phyloP scores from a whole-genome alignment of 2,329 filamentous ascomycete genomes.

The Ascochyta lentis region DNA sequence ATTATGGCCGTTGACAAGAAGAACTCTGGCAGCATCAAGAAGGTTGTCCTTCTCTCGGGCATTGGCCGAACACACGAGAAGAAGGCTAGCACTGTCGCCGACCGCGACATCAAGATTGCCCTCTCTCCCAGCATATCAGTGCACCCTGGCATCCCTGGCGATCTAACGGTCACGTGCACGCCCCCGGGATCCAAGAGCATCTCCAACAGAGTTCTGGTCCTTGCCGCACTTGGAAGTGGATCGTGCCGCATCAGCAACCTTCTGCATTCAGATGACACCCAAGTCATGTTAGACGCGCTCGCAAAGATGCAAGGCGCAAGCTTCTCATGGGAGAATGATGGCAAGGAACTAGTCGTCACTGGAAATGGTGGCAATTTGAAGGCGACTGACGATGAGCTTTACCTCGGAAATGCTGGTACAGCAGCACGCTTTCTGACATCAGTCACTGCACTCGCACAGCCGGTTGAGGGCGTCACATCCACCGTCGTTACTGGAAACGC shows the following conservation, averaged over 20 bases:
- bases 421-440: conserved; percentile 95
- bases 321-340: conserved; percentile 92
- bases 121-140: conserved; percentile 81
- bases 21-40: conserved; percentile 94
- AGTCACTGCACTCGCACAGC: conserved; percentile 81
- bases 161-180: conserved; percentile 74
- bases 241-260: conserved; percentile 89
- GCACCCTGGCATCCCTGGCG: conserved; percentile 71
- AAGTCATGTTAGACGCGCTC: conserved; percentile 96
- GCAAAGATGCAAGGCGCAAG: conserved; percentile 82
- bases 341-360: conserved; percentile 86
- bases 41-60: conserved; percentile 88
- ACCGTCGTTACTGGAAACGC: conserved; percentile 92
- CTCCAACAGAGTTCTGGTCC: conserved; percentile 91
- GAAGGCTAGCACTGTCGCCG: conserved; percentile 86
- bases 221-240: conserved; percentile 87
- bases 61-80: conserved; percentile 89
- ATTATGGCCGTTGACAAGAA: conserved; percentile 99
- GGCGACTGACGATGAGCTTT: conserved; percentile 78
- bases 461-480: conserved; percentile 65
- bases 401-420: conserved; percentile 95
- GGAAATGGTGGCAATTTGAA: conserved; percentile 87
- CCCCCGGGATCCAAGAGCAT: conserved; percentile 98
- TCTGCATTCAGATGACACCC: conserved; percentile 94
- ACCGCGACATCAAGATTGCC: conserved; percentile 80